Base-by-base conservation (phyloP, 1,284 basidiomycete species). In the Binderoboletus segoi region DNA sequence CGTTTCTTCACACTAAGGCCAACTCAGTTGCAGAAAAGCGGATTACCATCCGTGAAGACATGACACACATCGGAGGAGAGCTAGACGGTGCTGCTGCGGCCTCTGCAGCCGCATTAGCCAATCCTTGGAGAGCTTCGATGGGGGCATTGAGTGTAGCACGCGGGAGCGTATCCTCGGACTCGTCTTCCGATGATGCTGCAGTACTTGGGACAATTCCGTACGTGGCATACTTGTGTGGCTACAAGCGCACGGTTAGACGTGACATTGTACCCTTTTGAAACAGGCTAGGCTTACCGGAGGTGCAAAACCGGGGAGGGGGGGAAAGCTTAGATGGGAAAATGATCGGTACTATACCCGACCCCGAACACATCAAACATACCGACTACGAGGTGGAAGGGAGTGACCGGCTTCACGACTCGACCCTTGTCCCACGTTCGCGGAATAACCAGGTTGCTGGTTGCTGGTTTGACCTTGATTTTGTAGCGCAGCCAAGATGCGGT, bases 31-130 rank as follows among this genome's bases (percentile, higher is more conserved):
- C 41, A 41, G 33, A 47, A 79, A 48, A 18, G 47, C 3, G 41
- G 10, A 35, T 15, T 18, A 38, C 15, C 30, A n/a, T 24, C 7
- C 24, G 77, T 76, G 15, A 24, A 38, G 26, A 35, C 5, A 46
- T 8, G 38, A 50, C 68, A 32, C 35, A 74, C 72, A 61, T 56
- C 10, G 63, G 49, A 41, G 75, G 62, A 30, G 73, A 67, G 8
- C 73, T 54, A 16, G 77, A 79, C 3, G 91, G 83, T 3, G 81
- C 89, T 5, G 91, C 89, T 1, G 94, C 93, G 3, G 94, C 91
- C 72, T 95, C 93, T 24, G 93, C 94, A 6, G 94, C 94, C 3
- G 94, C 94, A 69, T 96, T 96, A 15, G 94, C 94, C 44, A 96
- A 79, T 3, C 93, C 93, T 69, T 96, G 91, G 33, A 96, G 77